Evolutionary conservation across 352 stramenopile species (phyloP), one percentile per base, ranked within the genome.

Genomic region (Phytophthora podocarpi): DNA sequence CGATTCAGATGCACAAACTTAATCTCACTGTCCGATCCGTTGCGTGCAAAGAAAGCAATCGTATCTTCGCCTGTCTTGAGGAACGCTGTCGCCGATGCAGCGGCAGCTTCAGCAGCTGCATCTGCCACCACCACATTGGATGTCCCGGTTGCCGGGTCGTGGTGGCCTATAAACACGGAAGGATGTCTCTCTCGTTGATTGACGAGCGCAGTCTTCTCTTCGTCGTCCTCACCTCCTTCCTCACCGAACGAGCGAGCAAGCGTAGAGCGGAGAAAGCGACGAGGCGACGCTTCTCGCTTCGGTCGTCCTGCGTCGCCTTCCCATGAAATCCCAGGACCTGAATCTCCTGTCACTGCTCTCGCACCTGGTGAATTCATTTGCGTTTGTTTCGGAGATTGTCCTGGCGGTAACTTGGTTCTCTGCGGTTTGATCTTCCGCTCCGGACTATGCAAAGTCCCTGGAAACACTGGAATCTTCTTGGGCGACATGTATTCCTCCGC

Each of bases 1-100:
- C 90, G 84, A 41, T 98, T 96, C 4, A 98, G 55, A 54, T 98
- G 90, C 21, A 98, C 91, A 51, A 98, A 98, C 74, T 98, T 98
- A 51, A 98, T 93, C 45, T 93, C 85, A 43, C 76, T 96, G 35
- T 93, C 88, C 2, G 89, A 87, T 20, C 93, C 91, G 61, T 97
- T 93, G 45, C 93, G 85, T 1, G 91, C 93, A 37, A 98, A 98
- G 55, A 98, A 98, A 1, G 96, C 90, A 24, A 98, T 97, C 1
- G 90, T 82, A 51, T 98, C 94, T 62, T 98, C 92, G 4, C 91
- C 89, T 0, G 85, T 83, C 30, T 85, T 85, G 0, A 93, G 48
- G 31, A 91, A 89, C 0, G 71, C 73, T 15, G 68, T 77, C 0
- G 80, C 78, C 16, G 68, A 80, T 5, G 70, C 73, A 1, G 81